Base-by-base conservation (phyloP, 352 stramenopile genomes). In the Phytopythium vexans region DNA sequence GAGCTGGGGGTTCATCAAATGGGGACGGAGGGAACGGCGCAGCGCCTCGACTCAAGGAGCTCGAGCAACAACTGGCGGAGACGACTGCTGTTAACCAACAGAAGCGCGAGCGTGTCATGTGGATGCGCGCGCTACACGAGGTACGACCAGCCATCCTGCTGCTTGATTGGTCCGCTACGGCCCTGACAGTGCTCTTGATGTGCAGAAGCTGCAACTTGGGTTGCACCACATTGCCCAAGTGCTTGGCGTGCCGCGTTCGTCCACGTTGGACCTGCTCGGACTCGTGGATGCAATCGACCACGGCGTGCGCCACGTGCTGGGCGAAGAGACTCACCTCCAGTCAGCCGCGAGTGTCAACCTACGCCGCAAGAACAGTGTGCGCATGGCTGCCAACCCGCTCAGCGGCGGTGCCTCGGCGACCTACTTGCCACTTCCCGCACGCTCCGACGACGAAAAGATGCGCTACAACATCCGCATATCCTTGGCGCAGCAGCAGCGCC, bases 391-490 rank as follows among this genome's bases (percentile, higher is more conserved):
- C 27, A 72, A 44, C 27, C 10, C 11, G 2, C 37, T 45, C 36
- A 45, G n/a, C 6, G 41, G 21, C 21, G 21, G 21, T 27, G 21
- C 21, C 21, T 27, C 36, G 10, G 16, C 36, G 11, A 16, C 37
- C 3, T 21, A 8, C 33, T 45, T 16, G 36, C 48, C 37, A 14
- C 48, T 54, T 7, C 11, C 57, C 1, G 66, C 65, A 8, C 78
- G 81, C 34, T 78, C 64, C 8, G 43, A 67, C 36, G 70, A 87
- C 7, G 80, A 92, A 49, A 88, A 88, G 48, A 50, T 71, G 46
- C 76, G 75, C 34, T 92, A 82, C 70, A 94, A 94, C 52, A 69
- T 92, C 15, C 80, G 84, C 52, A 74, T 92, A n/a, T 71, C 63
- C 8, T 61, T 62, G 34, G 68, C 50, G 8, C 62, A 64, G 12